A percentile compares a stretch with the other conserved stretches of the same genome.
Conservation (phyloP, 768 basidiomycete species). For the Kwoniella sp. region DNA sequence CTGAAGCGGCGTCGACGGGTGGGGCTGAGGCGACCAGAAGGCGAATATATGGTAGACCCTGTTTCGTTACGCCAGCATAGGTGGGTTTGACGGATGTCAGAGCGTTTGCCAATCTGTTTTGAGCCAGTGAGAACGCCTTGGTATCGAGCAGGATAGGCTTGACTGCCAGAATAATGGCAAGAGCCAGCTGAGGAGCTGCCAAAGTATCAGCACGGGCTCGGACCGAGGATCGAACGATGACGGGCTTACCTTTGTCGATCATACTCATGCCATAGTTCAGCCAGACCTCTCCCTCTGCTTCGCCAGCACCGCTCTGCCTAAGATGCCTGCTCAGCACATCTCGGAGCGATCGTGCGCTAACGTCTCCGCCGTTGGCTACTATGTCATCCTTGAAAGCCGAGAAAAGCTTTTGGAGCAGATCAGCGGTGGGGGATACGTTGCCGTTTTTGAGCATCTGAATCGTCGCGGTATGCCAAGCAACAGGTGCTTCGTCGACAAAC, state of each 20-base stretch:
- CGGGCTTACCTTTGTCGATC: constrained; percentile 60
- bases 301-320: constrained; percentile 58
- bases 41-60: constrained; percentile 66
- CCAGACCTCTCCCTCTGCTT: constrained; percentile 72
- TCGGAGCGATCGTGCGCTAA: constrained; percentile 60
- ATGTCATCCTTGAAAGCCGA: constrained; percentile 14
- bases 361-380: constrained; percentile 16
- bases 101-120: constrained; percentile 84
- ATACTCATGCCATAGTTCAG: constrained; percentile 63
- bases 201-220: background rate
- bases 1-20: constrained; percentile 67
- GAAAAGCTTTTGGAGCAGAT: constrained; percentile 27
- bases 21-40: constrained; percentile 71
- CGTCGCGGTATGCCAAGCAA: constrained; percentile 20
- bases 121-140: constrained; percentile 53
- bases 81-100: constrained; percentile 59
- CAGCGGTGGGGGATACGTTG: background rate
- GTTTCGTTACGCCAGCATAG: constrained; percentile 59
- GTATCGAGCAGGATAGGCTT: constrained; percentile 61
- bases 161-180: constrained; percentile 64
- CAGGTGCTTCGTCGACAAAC: constrained; percentile 13
- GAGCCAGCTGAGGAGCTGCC: constrained; percentile 65
- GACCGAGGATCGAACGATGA: background rate
- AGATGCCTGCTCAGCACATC: constrained; percentile 59
- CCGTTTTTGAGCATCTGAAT: constrained; percentile 12